These are phyloP conservation scores for Gryganskiella cystojenkinii DNA, from an alignment of 192 early-diverging fungal genomes.

Conservation along the genomic window DNA sequence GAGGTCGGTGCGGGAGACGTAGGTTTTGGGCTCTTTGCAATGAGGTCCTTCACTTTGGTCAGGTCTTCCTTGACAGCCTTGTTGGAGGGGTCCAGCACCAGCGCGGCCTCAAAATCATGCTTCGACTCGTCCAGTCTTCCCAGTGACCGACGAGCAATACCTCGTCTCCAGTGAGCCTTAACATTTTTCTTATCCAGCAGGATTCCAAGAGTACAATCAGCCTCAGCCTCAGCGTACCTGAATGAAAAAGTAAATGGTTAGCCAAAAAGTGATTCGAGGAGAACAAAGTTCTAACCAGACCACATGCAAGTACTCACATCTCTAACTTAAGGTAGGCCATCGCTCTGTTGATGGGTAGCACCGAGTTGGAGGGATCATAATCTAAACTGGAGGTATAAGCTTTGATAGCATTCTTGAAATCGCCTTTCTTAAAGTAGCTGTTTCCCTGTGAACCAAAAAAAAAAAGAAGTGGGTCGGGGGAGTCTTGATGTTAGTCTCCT, in stretches of 20 bases:
- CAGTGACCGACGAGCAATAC: conserved; percentile 67
- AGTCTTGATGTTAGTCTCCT: too few relatives aligned
- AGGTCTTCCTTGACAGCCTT: conserved; percentile 72
- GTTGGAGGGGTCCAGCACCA: conserved; percentile 76
- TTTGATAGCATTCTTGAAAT: conserved; percentile 66
- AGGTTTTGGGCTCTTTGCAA: not conserved
- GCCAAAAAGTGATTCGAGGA: not conserved
- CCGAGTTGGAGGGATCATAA: conserved; percentile 67
- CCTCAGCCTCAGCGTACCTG: conserved; percentile 72
- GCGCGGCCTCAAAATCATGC: conserved; percentile 70
- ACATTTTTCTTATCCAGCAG: conserved; percentile 73
- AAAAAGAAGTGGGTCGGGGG: too few relatives aligned
- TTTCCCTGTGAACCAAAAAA: too few relatives aligned
- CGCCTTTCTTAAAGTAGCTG: conserved; percentile 63
- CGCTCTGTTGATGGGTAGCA: conserved; percentile 79
- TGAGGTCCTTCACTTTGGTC: conserved; percentile 27
- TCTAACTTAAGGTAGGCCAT: conserved; percentile 84
- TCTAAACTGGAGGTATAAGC: conserved; percentile 75
- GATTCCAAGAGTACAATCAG: conserved; percentile 72
- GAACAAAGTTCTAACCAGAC: not conserved
- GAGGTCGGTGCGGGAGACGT: not conserved
- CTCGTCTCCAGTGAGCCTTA: conserved; percentile 84
- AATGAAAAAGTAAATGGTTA: not conserved
- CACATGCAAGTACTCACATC: conserved; percentile 47
- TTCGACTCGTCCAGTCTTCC: conserved; percentile 65